Conservation (phyloP, 2,329 filamentous ascomycete genomes). For the Colletotrichum simmondsii region DNA sequence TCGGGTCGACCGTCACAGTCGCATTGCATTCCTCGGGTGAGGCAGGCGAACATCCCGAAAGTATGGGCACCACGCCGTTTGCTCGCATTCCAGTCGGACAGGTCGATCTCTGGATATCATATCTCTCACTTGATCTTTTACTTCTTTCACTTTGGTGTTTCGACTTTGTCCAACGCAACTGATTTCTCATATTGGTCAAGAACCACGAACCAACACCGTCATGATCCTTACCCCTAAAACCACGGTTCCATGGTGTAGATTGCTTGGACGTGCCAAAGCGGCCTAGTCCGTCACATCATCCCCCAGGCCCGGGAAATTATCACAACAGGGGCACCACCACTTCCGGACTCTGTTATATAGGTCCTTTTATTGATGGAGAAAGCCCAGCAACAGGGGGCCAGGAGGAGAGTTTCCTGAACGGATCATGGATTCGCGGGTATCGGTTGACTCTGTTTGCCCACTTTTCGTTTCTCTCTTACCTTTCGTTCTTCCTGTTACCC, state of each 20-base stretch:
- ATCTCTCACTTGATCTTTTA: background rate
- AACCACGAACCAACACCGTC: background rate
- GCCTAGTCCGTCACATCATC: constrained; percentile 32
- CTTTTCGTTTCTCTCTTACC: constrained; percentile 23
- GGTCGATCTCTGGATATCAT: background rate
- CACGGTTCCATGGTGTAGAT: constrained; percentile 24
- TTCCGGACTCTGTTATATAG: constrained; percentile 18
- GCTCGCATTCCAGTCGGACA: background rate
- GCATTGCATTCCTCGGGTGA: constrained; percentile 1
- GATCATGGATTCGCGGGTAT: constrained; percentile 20
- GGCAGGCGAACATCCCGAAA: background rate
- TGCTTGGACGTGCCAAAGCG: constrained; percentile 34
- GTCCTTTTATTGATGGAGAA: constrained; percentile 24
- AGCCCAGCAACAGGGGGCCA: background rate
- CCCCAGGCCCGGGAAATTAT: constrained; percentile 31
- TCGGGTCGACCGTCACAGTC: background rate
- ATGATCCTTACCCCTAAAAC: constrained; percentile 16
- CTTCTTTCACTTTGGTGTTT: background rate
- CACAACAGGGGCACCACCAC: constrained; percentile 32
- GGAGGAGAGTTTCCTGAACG: background rate
- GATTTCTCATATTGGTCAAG: background rate
- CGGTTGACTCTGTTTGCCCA: constrained; percentile 22
- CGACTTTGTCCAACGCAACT: background rate
- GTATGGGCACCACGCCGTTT: background rate
- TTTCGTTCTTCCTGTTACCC: background rate